Base-by-base conservation (phyloP, 306 rosid genomes). In the Cercis canadensis region DNA sequence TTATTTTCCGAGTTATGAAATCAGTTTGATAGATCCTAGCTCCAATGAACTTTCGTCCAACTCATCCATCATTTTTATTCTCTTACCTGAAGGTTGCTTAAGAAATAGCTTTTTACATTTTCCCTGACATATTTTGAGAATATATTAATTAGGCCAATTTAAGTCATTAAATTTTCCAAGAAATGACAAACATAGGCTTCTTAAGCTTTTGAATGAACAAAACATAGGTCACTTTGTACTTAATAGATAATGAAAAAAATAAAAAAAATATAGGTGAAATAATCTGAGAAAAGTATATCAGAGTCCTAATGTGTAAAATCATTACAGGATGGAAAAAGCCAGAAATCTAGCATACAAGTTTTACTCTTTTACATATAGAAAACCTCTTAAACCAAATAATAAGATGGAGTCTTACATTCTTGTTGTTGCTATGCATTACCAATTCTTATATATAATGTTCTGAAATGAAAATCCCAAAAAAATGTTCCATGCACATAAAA, bases 231-330 rank as follows among this genome's bases (percentile, higher is more conserved):
- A 21, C 44, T 65, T 19, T 21, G 59, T 19, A 66, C 24, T 55
- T 55, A 66, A 11, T 15, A 46, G n/a, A n/a, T n/a, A n/a, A n/a
- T n/a, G n/a, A 32, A 46, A 52, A 40, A 62, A 34, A 6, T 14
- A 40, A 24, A 56, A 14, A 45, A 39, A 45, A 36, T 33, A 62
- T 29, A 7, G 6, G 51, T 53, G 70, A 69, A 53, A 12, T 44
- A 52, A 53, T 61, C 19, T 68, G 44, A n/a, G 34, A 18, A 33
- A 65, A 59, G 47, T 40, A 52, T 18, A 62, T 58, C 56, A 58
- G 8, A 46, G 37, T 36, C 13, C 16, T 36, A 21, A 52, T 36
- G 33, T 3, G 29, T 54, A 69, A 65, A 59, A 54, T 55, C 19
- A 55, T 44, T 21, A 17, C 59, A 53, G 62, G 51, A 45, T 62